A percentile compares a stretch with the other conserved stretches of the same genome.
Conservation (phyloP, 768 basidiomycete species). For the Chalciporus chontae region DNA sequence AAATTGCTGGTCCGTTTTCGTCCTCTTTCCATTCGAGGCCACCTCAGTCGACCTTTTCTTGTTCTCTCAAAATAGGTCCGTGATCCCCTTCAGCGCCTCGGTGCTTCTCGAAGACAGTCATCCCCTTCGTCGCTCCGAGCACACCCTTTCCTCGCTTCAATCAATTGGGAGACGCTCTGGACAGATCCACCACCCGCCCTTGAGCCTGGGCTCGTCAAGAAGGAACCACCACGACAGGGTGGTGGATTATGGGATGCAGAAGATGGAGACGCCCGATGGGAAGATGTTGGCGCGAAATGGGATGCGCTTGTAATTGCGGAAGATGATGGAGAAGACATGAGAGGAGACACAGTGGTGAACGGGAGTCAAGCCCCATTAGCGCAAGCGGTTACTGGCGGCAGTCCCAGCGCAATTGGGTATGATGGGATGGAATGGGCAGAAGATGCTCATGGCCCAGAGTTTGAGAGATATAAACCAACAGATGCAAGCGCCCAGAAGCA, state of each 20-base stretch:
- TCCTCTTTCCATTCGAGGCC: neutral
- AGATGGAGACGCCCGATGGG: slow-evolving; percentile 40
- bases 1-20: slow-evolving; percentile 57
- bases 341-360: slow-evolving; percentile 5
- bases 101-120: slow-evolving; percentile 41
- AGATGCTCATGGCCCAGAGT: slow-evolving; percentile 39
- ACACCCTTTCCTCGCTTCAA: slow-evolving; percentile 58
- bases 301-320: slow-evolving; percentile 40
- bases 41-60: neutral
- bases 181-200: slow-evolving; percentile 54
- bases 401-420: neutral
- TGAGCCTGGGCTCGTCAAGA: slow-evolving; percentile 56
- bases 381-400: neutral
- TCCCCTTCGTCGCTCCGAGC: slow-evolving; percentile 46
- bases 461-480: slow-evolving; percentile 23
- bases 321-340: slow-evolving; percentile 24
- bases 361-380: neutral
- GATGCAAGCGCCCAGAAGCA: slow-evolving; percentile 12
- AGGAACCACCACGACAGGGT: slow-evolving; percentile 29
- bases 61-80: slow-evolving; percentile 42
- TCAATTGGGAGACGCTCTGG: slow-evolving; percentile 68
- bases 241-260: slow-evolving; percentile 18
- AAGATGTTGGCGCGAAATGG: slow-evolving; percentile 53
- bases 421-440: slow-evolving; percentile 55
- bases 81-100: slow-evolving; percentile 58